Conservation (phyloP, 2,329 filamentous ascomycete species). For the Myrmaecium sp. region DNA sequence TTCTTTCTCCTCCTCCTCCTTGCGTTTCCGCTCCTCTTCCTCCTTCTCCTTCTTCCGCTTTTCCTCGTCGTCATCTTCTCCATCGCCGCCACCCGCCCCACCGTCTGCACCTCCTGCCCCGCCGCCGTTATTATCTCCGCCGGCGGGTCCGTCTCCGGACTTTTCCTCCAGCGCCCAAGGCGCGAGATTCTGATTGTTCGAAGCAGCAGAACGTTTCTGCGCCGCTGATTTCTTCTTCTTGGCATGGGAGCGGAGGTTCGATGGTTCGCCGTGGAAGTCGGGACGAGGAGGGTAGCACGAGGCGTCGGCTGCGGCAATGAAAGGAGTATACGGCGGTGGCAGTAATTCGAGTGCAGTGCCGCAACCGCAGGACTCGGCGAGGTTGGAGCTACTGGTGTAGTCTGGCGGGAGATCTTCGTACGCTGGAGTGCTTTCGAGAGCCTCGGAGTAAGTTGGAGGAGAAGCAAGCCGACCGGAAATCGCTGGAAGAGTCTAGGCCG, state of each 20-base stretch:
- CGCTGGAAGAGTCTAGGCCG: too few species aligned
- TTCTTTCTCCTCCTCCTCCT: conserved; percentile 13
- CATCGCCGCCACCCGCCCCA: conserved; percentile 13
- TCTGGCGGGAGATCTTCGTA: conserved; percentile 26
- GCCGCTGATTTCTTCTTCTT: conserved; percentile 35
- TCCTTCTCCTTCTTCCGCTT: conserved; percentile 18
- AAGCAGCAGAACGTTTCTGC: conserved; percentile 11
- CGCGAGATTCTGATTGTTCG: conserved; percentile 17
- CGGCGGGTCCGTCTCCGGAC: conserved; percentile 12
- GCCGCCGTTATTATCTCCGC: conserved; percentile 9
- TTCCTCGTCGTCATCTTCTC: conserved; percentile 11
- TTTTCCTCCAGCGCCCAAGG: conserved; percentile 16
- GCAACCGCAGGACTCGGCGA: conserved; percentile 19
- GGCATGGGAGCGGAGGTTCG: conserved; percentile 33
- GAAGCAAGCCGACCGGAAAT: too few species aligned
- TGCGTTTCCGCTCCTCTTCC: conserved; percentile 10
- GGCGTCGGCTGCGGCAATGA: conserved; percentile 16
- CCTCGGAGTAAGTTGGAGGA: conserved; percentile 7
- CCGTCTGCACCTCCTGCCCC: conserved; percentile 19
- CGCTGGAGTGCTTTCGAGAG: conserved; percentile 13
- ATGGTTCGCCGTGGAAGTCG: conserved; percentile 40
- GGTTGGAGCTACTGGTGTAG: conserved; percentile 25
- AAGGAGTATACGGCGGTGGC: conserved; percentile 10
- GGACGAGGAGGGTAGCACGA: conserved; percentile 25
- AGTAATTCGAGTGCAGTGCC: conserved; percentile 5